Percentiles rank a stretch among this genome's conserved stretches.
phyloP scores from a whole-genome alignment of 1,284 basidiomycete species.

The Rhizoctonia solani region DNA sequence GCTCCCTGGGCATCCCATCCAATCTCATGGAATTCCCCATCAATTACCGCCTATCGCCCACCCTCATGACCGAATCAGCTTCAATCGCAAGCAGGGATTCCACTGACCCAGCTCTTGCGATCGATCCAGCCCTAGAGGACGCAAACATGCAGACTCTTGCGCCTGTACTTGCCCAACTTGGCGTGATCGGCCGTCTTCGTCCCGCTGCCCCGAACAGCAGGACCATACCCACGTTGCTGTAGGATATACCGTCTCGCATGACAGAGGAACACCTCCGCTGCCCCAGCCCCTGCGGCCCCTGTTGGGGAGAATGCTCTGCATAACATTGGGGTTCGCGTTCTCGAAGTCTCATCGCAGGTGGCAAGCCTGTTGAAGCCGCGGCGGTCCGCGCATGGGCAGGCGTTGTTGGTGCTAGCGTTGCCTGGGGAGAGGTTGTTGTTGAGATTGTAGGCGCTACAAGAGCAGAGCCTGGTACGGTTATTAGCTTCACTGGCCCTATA shows the following conservation, averaged over 20 bases:
- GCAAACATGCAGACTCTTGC: constrained; percentile 33
- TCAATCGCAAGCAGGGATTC: constrained; percentile 12
- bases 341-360: constrained; percentile 32
- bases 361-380: constrained; percentile 22
- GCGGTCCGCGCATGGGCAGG: constrained; percentile 29
- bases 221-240: constrained; percentile 4
- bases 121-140: constrained; percentile 32
- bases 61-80: constrained; percentile 22
- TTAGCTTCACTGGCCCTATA: background rate
- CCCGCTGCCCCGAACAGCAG: constrained; percentile 8
- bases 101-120: constrained; percentile 33
- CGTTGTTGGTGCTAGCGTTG: constrained; percentile 26
- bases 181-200: constrained; percentile 22
- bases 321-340: constrained; percentile 29
- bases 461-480: background rate
- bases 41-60: constrained; percentile 10
- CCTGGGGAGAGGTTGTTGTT: constrained; percentile 30
- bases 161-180: constrained; percentile 29
- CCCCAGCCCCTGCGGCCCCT: background rate
- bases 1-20: constrained; percentile 28
- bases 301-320: constrained; percentile 9
- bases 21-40: constrained; percentile 9
- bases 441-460: constrained; percentile 27
- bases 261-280: constrained; percentile 26
- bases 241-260: constrained; percentile 30